Conservation (phyloP, 495 filamentous ascomycete species). For the Thermochaetoides thermophila region DNA sequence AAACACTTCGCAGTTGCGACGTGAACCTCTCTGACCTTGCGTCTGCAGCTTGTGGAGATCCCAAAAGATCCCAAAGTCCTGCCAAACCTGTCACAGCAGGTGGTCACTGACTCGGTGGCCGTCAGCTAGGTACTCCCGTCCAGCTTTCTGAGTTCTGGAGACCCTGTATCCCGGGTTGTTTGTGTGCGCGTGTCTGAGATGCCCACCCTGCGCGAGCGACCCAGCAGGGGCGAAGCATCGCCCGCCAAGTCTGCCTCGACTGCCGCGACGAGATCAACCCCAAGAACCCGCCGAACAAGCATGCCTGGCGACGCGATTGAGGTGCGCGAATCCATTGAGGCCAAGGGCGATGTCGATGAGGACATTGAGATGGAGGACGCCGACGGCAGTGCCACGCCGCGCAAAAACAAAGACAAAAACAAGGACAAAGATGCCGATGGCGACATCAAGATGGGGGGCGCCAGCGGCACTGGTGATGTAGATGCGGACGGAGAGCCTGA, state of each 20-base stretch:
- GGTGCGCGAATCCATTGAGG: constrained; percentile 33
- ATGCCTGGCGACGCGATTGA: constrained; percentile 22
- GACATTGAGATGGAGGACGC: constrained; percentile 24
- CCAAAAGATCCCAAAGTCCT: too few species aligned
- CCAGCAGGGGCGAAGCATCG: constrained; percentile 20
- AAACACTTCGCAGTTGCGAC: background rate
- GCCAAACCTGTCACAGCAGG: too few species aligned
- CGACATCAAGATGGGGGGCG: constrained; percentile 7
- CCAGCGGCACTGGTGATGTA: constrained; percentile 7
- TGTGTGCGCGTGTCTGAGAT: constrained; percentile 14
- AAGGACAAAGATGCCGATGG: constrained; percentile 11
- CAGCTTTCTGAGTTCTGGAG: constrained; percentile 9
- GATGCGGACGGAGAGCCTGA: constrained; percentile 9
- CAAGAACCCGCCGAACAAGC: constrained; percentile 6
- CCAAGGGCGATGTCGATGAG: constrained; percentile 20
- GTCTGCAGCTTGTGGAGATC: constrained; percentile 10
- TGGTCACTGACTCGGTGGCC: constrained; percentile 13
- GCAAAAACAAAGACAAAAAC: constrained; percentile 11
- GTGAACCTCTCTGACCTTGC: constrained; percentile 6
- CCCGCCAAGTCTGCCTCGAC: constrained; percentile 15
- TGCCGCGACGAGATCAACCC: constrained; percentile 9
- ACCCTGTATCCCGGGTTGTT: constrained; percentile 10
- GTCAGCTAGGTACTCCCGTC: constrained; percentile 10
- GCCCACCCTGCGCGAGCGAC: constrained; percentile 23
- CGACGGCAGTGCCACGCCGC: constrained; percentile 13